Evolutionary conservation across 2,329 filamentous ascomycete genomes (phyloP).

Genomic region (Orbilia oligospora): DNA sequence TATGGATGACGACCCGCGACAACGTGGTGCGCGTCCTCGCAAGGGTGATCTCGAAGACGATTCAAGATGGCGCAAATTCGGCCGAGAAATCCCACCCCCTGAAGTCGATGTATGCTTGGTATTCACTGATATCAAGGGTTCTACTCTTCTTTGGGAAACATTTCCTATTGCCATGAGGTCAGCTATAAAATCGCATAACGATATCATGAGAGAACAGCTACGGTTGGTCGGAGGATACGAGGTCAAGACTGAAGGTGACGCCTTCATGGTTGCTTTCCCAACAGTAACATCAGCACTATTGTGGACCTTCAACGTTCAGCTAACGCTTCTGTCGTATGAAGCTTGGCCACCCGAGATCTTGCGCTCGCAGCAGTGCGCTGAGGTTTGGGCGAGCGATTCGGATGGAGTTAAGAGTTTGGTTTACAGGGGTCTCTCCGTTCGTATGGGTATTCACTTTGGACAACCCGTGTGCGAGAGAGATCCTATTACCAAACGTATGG

Average conservation of each 20-base stretch:
- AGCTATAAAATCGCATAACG: constrained; percentile 97
- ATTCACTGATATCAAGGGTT: constrained; percentile 99
- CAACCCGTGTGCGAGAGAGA: constrained; percentile 94
- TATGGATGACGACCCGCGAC: constrained; percentile 45
- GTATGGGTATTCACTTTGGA: constrained; percentile 98
- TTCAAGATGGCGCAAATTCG: constrained; percentile 79
- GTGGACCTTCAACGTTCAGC: constrained; percentile 97
- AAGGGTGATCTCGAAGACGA: constrained; percentile 75
- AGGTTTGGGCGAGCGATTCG: constrained; percentile 78
- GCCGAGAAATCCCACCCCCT: constrained; percentile 90
- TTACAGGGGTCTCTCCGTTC: constrained; percentile 92
- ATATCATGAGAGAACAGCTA: constrained; percentile 93
- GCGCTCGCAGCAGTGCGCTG: constrained; percentile 76
- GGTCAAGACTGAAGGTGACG: constrained; percentile 99
- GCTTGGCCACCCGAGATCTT: constrained; percentile 96
- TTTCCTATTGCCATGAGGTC: constrained; percentile 95
- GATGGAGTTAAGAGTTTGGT: constrained; percentile 91
- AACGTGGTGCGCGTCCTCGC: constrained; percentile 75
- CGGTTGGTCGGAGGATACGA: constrained; percentile 96
- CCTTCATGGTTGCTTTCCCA: constrained; percentile 98
- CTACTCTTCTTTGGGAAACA: constrained; percentile 94
- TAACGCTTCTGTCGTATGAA: constrained; percentile 78
- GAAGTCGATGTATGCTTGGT: constrained; percentile 92
- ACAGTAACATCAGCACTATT: constrained; percentile 94
- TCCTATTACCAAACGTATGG: constrained; percentile 97